Percentiles rank a stretch among this genome's conserved stretches.
Evolutionary conservation across 2,329 filamentous ascomycete genomes (phyloP).

Genomic region (Aureobasidium melanogenum): DNA sequence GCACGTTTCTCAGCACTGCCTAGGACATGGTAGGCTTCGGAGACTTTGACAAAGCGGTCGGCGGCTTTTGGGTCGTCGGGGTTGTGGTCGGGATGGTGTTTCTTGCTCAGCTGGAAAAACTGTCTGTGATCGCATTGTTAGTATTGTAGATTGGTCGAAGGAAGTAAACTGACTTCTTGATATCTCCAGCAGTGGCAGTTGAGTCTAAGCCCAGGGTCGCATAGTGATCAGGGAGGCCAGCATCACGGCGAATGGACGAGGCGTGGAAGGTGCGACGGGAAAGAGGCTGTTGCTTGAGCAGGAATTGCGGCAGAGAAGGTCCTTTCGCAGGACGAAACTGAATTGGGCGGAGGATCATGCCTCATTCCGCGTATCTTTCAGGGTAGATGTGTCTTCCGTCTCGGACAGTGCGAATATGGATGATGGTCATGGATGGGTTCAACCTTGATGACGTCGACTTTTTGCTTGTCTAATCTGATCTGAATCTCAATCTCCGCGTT

Average conservation of each 20-base stretch:
- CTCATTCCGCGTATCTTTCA: constrained; percentile 8
- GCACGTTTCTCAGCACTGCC: constrained; percentile 64
- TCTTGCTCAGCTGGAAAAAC: constrained; percentile 88
- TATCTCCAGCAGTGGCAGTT: constrained; percentile 62
- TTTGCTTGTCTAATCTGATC: constrained; percentile 4
- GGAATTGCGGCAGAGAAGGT: background rate
- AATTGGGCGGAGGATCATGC: constrained; percentile 14
- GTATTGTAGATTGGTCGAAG: background rate
- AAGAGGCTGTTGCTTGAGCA: background rate
- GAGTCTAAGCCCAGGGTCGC: constrained; percentile 65
- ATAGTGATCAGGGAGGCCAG: constrained; percentile 59
- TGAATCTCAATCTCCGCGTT: background rate
- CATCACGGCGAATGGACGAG: constrained; percentile 28
- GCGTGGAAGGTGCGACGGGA: constrained; percentile 34
- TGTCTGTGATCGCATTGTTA: constrained; percentile 23
- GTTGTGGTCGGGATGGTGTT: constrained; percentile 89
- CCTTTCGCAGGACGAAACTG: background rate
- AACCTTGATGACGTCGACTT: background rate
- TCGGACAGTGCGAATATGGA: background rate
- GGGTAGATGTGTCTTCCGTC: background rate
- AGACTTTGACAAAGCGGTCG: constrained; percentile 71
- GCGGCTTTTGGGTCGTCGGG: constrained; percentile 62
- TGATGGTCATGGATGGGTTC: background rate
- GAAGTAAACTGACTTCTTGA: constrained; percentile 60
- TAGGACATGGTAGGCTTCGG: constrained; percentile 73